Conservation (phyloP, 768 basidiomycete species). For the Hericium alpestre region DNA sequence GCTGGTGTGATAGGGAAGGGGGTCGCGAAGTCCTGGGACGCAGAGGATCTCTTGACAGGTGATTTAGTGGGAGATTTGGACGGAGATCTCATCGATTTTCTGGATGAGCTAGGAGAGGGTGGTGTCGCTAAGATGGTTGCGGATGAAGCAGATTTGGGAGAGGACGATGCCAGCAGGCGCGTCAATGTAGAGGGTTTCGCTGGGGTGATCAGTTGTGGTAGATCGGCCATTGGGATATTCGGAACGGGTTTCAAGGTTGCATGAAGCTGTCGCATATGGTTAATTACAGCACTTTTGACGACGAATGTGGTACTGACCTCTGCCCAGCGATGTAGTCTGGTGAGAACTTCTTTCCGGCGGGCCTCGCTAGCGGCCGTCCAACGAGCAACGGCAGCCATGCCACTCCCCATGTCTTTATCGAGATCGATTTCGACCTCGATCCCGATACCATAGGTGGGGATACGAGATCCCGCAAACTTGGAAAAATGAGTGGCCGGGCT, state of each 20-base stretch:
- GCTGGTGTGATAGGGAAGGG: slow-evolving; percentile 40
- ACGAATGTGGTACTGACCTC: slow-evolving; percentile 32
- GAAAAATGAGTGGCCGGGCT: slow-evolving; percentile 64
- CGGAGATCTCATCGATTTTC: slow-evolving; percentile 18
- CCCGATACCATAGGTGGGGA: slow-evolving; percentile 76
- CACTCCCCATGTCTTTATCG: slow-evolving; percentile 66
- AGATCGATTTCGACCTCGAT: slow-evolving; percentile 82
- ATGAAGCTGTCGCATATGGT: slow-evolving; percentile 38
- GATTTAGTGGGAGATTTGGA: slow-evolving; percentile 26
- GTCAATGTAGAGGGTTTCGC: slow-evolving; percentile 60
- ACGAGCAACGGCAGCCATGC: slow-evolving; percentile 84
- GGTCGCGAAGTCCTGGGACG: slow-evolving; percentile 28
- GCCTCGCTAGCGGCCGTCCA: slow-evolving; percentile 68
- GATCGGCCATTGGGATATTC: slow-evolving; percentile 49
- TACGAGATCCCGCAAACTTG: slow-evolving; percentile 52
- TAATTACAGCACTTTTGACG: background rate
- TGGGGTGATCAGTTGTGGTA: slow-evolving; percentile 46
- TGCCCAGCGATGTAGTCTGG: slow-evolving; percentile 56
- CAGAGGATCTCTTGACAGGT: slow-evolving; percentile 20
- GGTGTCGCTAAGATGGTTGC: slow-evolving; percentile 22
- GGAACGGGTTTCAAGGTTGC: slow-evolving; percentile 33
- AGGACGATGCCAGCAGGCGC: slow-evolving; percentile 59
- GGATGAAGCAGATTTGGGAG: slow-evolving; percentile 42
- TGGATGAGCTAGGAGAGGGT: slow-evolving; percentile 20
- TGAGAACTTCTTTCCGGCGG: slow-evolving; percentile 45